Conservation (phyloP, 2,329 filamentous ascomycete species). For the Trichophyton schoenleinii region DNA sequence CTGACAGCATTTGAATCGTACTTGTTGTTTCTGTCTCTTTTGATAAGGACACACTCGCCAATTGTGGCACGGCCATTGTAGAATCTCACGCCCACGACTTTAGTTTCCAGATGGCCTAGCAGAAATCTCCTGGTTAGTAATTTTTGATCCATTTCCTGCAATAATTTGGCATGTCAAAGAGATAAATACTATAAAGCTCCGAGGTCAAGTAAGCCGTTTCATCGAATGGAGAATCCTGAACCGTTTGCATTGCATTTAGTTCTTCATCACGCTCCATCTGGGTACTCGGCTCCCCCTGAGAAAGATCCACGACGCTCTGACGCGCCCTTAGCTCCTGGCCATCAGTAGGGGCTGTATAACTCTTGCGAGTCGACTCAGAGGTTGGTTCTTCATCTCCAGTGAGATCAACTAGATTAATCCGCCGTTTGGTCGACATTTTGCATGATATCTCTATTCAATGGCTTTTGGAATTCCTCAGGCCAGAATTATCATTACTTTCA, state of each 20-base stretch:
- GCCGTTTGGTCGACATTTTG: constrained; percentile 6
- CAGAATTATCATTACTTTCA: not conserved
- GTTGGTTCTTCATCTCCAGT: constrained; percentile 14
- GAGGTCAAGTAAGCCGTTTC: constrained; percentile 25
- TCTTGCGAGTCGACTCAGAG: constrained; percentile 10
- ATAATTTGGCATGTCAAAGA: not conserved
- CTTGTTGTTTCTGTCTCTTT: constrained; percentile 54
- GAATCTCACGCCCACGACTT: constrained; percentile 50
- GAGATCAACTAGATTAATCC: constrained; percentile 18
- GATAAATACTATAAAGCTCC: constrained; percentile 29
- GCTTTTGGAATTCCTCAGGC: not conserved
- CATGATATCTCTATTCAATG: no score
- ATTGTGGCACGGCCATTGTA: constrained; percentile 51
- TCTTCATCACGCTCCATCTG: constrained; percentile 26
- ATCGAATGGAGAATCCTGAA: constrained; percentile 25
- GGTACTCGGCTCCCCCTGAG: constrained; percentile 19
- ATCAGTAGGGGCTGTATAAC: not conserved
- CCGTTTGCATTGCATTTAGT: constrained; percentile 21
- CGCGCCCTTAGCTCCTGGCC: constrained; percentile 21
- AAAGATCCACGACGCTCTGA: constrained; percentile 22
- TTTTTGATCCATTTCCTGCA: not conserved
- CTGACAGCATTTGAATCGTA: constrained; percentile 67
- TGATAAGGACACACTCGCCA: constrained; percentile 51
- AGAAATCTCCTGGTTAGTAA: not conserved
- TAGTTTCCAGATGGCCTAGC: constrained; percentile 33